Base-by-base conservation (phyloP, 352 stramenopile genomes). In the Pythium brassicae region DNA sequence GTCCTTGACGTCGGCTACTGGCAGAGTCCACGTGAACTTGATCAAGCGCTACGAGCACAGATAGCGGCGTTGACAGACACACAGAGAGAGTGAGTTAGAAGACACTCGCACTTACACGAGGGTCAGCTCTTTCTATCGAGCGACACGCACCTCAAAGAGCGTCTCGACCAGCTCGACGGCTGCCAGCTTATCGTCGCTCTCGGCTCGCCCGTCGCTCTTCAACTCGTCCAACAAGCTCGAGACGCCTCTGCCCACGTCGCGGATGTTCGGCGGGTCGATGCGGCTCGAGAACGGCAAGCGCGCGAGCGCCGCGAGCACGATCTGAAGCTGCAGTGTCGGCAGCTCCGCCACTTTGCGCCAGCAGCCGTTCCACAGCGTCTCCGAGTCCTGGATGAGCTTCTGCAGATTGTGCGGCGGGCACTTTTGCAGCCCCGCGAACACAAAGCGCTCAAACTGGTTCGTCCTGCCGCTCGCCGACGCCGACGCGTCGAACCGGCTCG, bases 1-100 rank as follows among this genome's bases (percentile, higher is more conserved):
- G n/a, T 69, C 59, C 39, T 72, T 72, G 1, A 94, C 78, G 27
- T 91, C 76, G n/a, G 66, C 60, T 42, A 56, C 42, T 12, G 82
- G 71, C 32, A 86, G 50, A 14, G 75, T 50, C 86, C 83, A 95
- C 45, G 71, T 76, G 57, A 92, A 92, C 55, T 90, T 90, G n/a
- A 81, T 55, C 42, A 89, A 37, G 19, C 79, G 65, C 61, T 76
- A 48, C 25, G 34, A 12, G n/a, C n/a, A n/a, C n/a, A n/a, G n/a
- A n/a, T n/a, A n/a, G n/a, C n/a, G n/a, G n/a, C n/a, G n/a, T n/a
- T n/a, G n/a, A n/a, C n/a, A n/a, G n/a, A n/a, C n/a, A n/a, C n/a
- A 37, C 32, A 37, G 2, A 37, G 14, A 7, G 6, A 37, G 32
- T 9, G 14, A 37, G 32, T 37, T 37, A 37, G 32, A 37, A 11